Percentiles rank a stretch among this genome's conserved stretches.
phyloP scores from a whole-genome alignment of 305 asterid genomes.

The Fraxinus ornus region DNA sequence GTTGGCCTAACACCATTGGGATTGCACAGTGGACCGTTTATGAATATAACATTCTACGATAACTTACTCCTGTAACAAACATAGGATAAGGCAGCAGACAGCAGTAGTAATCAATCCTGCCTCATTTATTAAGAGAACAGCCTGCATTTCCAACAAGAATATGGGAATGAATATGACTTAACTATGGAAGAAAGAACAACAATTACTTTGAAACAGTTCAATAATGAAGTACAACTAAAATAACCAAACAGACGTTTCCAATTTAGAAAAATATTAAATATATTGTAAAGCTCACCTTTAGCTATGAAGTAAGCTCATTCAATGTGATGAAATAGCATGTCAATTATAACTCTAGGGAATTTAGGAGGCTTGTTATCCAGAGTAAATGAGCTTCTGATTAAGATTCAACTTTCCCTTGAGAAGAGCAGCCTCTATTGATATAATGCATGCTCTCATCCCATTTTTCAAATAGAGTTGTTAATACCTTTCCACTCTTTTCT shows the following conservation, averaged over 20 bases:
- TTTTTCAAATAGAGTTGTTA: conserved; percentile 27
- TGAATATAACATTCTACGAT: not conserved
- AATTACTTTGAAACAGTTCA: not conserved
- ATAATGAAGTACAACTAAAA: not conserved
- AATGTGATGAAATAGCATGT: conserved; percentile 26
- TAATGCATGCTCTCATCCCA: conserved; percentile 31
- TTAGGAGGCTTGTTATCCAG: conserved; percentile 25
- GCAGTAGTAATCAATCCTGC: not conserved
- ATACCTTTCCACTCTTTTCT: conserved; percentile 22
- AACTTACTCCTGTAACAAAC: not conserved
- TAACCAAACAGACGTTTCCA: not conserved
- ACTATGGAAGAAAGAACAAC: not conserved
- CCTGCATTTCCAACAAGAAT: not conserved
- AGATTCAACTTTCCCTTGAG: conserved; percentile 13
- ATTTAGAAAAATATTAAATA: not conserved
- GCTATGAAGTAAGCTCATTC: conserved; percentile 26
- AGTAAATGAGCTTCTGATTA: conserved; percentile 19
- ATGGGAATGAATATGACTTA: not conserved
- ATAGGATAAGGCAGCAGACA: not conserved
- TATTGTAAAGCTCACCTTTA: conserved; percentile 20
- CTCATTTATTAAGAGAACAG: not conserved
- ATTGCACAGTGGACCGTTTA: not conserved
- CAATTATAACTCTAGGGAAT: conserved; percentile 16
- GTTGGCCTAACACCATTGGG: not conserved
- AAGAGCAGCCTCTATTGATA: conserved; percentile 11